Percentiles rank a stretch among this genome's conserved stretches.
These are phyloP conservation scores for Lyophyllum atratum DNA, from an alignment of 768 basidiomycete genomes.

Conservation along the genomic window DNA sequence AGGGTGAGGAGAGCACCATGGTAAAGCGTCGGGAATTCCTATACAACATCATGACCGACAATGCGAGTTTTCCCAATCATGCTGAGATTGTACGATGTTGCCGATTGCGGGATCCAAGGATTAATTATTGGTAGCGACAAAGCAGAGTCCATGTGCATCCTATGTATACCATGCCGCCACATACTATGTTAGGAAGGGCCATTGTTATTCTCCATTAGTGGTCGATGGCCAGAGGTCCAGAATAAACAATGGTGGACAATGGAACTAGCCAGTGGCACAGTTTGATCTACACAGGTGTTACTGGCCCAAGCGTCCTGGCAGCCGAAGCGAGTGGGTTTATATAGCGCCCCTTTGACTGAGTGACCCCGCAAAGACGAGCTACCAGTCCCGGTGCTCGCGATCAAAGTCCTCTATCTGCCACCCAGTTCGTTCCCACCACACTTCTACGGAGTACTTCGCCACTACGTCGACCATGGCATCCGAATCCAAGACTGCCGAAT, in stretches of 20 bases:
- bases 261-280: slow-evolving; percentile 4
- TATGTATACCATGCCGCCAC: not conserved
- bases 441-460: not conserved
- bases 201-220: not conserved
- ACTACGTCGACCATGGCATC: slow-evolving; percentile 19
- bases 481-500: slow-evolving; percentile 48
- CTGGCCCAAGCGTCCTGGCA: not conserved
- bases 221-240: not conserved
- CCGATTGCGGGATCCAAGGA: not conserved
- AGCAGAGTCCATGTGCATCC: no score
- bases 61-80: not conserved
- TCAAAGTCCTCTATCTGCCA: slow-evolving; percentile 2
- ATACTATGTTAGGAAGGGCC: not conserved
- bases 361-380: not conserved
- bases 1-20: slow-evolving; percentile 45
- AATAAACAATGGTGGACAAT: slow-evolving; percentile 5
- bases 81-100: not conserved
- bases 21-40: slow-evolving; percentile 14
- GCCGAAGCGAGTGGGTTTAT: slow-evolving; percentile 1
- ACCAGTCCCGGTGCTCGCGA: slow-evolving; percentile 8
- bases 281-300: not conserved
- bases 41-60: not conserved
- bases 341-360: slow-evolving; percentile 7
- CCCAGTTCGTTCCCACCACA: not conserved
- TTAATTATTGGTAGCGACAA: not conserved